Percentiles rank a stretch among this genome's conserved stretches.
Evolutionary conservation across 768 basidiomycete genomes (phyloP).

Genomic region (Hemileccinum impolitum): DNA sequence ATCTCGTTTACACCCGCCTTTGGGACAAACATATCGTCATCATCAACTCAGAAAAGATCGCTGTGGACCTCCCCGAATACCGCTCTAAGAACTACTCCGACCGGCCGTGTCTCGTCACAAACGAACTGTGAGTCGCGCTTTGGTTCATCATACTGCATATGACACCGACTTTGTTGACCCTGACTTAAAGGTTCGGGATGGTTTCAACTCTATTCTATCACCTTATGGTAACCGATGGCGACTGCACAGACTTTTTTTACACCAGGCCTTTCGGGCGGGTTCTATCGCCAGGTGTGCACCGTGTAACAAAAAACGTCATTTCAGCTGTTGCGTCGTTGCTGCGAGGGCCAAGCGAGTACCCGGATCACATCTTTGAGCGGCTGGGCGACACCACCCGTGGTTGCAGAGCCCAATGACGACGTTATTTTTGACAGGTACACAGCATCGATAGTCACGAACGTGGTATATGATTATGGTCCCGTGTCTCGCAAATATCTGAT

Average conservation of each 20-base stretch:
- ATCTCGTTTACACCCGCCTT: slow-evolving; percentile 44
- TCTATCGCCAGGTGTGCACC: slow-evolving; percentile 22
- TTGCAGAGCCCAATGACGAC: neutral
- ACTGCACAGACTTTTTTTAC: slow-evolving; percentile 25
- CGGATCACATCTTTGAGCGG: slow-evolving; percentile 33
- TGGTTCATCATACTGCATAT: too few species aligned
- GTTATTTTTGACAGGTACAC: slow-evolving; percentile 5
- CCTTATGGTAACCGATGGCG: slow-evolving; percentile 32
- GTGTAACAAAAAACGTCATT: slow-evolving; percentile 26
- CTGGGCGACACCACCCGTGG: neutral
- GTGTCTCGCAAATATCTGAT: slow-evolving; percentile 7
- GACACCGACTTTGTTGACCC: neutral
- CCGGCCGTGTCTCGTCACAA: slow-evolving; percentile 34
- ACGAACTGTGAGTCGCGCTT: slow-evolving; percentile 7
- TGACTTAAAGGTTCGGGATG: slow-evolving; percentile 7
- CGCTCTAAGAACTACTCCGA: slow-evolving; percentile 48
- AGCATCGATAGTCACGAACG: slow-evolving; percentile 11
- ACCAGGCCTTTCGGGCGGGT: slow-evolving; percentile 16
- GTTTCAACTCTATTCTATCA: slow-evolving; percentile 16
- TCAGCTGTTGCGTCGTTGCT: slow-evolving; percentile 29
- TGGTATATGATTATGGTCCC: slow-evolving; percentile 15
- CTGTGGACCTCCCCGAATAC: slow-evolving; percentile 44
- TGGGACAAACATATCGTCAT: slow-evolving; percentile 45
- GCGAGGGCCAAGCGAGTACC: slow-evolving; percentile 27
- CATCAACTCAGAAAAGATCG: slow-evolving; percentile 41